Conservation (phyloP, 257 asterid genomes). For the Salvia splendens region DNA sequence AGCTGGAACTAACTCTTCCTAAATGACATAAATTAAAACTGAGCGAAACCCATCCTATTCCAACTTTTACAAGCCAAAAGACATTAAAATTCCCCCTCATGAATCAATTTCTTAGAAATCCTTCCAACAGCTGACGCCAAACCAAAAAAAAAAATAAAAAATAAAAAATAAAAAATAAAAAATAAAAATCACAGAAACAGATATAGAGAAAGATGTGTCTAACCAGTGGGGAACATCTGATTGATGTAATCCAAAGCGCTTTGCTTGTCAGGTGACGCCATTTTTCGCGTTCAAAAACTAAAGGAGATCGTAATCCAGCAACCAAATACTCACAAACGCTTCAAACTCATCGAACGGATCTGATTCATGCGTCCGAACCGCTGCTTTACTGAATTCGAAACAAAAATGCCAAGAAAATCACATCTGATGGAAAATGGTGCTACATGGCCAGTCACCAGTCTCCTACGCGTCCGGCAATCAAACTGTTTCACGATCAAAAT, state of each 20-base stretch:
- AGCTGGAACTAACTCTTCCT: too few species aligned
- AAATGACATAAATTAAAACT: too few species aligned
- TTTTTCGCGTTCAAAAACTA: slow-evolving; percentile 35
- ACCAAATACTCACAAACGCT: slow-evolving; percentile 24
- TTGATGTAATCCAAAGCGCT: slow-evolving; percentile 92
- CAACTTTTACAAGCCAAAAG: slow-evolving; percentile 26
- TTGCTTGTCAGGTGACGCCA: slow-evolving; percentile 76
- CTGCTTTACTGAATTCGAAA: slow-evolving; percentile 28
- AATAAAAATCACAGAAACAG: neutral
- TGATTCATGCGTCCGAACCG: slow-evolving; percentile 32
- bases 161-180: neutral
- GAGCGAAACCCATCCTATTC: too few species aligned
- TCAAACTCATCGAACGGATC: slow-evolving; percentile 35
- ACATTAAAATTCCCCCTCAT: slow-evolving; percentile 9
- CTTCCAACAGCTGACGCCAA: slow-evolving; percentile 13
- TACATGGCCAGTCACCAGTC: slow-evolving; percentile 36
- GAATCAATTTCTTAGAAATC: slow-evolving; percentile 17
- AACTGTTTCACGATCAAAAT: slow-evolving; percentile 26
- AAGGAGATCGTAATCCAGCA: slow-evolving; percentile 27
- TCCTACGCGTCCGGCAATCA: slow-evolving; percentile 25
- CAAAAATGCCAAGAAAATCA: slow-evolving; percentile 8
- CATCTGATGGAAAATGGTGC: slow-evolving; percentile 9
- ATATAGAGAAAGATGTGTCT: neutral
- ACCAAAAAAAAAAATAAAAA: neutral
- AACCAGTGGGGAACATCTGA: slow-evolving; percentile 97